Evolutionary conservation across 768 basidiomycete species (phyloP).

Genomic region (Gymnopilus dilepis): DNA sequence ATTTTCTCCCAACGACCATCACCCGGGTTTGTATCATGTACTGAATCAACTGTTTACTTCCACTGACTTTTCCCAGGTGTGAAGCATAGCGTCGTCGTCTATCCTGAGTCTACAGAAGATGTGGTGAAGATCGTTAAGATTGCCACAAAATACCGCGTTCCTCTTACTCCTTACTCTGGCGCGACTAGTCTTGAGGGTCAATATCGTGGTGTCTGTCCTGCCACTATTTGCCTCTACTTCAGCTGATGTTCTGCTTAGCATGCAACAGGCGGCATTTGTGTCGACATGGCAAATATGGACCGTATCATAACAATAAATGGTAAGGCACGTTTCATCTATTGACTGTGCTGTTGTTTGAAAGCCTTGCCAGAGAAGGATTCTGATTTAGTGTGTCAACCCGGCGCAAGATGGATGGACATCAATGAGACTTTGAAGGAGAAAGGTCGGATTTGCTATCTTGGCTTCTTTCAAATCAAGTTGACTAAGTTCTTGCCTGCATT

Average conservation of each 20-base stretch:
- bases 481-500: background rate
- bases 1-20: constrained; percentile 55
- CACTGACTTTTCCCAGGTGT: constrained; percentile 34
- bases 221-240: background rate
- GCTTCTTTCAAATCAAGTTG: background rate
- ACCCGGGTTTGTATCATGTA: constrained; percentile 44
- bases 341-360: background rate
- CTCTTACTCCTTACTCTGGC: constrained; percentile 79
- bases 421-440: constrained; percentile 70
- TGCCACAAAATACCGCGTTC: constrained; percentile 76
- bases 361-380: constrained; percentile 60
- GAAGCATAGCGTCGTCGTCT: constrained; percentile 65
- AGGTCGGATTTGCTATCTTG: constrained; percentile 38
- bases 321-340: constrained; percentile 25
- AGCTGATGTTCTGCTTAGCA: constrained; percentile 33
- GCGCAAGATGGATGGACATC: constrained; percentile 71
- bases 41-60: background rate
- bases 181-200: constrained; percentile 87
- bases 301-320: constrained; percentile 77
- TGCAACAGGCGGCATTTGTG: constrained; percentile 69
- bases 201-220: constrained; percentile 58
- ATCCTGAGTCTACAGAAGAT: constrained; percentile 75
- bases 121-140: constrained; percentile 80
- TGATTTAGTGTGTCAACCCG: constrained; percentile 78
- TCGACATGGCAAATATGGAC: constrained; percentile 83